These are phyloP conservation scores for Phialemonium atrogriseum DNA, from an alignment of 2,329 filamentous ascomycete genomes.

Conservation along the genomic window DNA sequence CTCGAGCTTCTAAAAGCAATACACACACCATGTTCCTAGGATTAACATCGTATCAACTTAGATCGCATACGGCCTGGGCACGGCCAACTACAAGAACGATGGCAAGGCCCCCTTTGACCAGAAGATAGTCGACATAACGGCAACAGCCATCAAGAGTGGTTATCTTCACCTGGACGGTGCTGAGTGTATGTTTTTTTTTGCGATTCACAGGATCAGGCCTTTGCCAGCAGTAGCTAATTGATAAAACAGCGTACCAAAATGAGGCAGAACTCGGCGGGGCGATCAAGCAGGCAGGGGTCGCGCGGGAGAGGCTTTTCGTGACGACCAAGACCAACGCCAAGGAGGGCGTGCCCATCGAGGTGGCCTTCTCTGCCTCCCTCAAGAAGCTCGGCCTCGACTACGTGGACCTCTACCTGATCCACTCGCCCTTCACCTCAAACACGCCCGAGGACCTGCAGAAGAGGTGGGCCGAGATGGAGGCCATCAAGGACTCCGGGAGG, in stretches of 20 bases:
- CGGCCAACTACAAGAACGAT: conserved; percentile 52
- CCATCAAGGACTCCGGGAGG: conserved; percentile 57
- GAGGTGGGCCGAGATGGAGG: conserved; percentile 53
- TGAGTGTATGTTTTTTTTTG: conserved; percentile 38
- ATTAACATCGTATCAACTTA: conserved; percentile 19
- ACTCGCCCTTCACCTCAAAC: conserved; percentile 46
- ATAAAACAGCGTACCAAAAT: conserved; percentile 45
- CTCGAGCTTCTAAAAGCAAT: conserved; percentile 2
- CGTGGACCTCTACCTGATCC: conserved; percentile 63
- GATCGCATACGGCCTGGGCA: conserved; percentile 67
- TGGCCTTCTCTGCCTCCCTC: conserved; percentile 51
- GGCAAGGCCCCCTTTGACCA: conserved; percentile 45
- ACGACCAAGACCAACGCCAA: conserved; percentile 31
- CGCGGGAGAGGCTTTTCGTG: conserved; percentile 61
- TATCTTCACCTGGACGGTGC: conserved; percentile 70
- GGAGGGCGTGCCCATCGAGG: conserved; percentile 26
- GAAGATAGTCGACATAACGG: conserved; percentile 37
- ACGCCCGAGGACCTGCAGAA: conserved; percentile 44
- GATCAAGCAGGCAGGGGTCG: conserved; percentile 57
- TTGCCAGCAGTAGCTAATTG: too few species aligned
- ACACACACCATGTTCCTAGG: background rate
- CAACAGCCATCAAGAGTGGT: conserved; percentile 59
- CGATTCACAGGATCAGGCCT: background rate
- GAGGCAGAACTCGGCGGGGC: conserved; percentile 64
- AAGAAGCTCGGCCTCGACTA: conserved; percentile 60